phyloP scores from a whole-genome alignment of 768 basidiomycete species.

The Mycena latifolia region DNA sequence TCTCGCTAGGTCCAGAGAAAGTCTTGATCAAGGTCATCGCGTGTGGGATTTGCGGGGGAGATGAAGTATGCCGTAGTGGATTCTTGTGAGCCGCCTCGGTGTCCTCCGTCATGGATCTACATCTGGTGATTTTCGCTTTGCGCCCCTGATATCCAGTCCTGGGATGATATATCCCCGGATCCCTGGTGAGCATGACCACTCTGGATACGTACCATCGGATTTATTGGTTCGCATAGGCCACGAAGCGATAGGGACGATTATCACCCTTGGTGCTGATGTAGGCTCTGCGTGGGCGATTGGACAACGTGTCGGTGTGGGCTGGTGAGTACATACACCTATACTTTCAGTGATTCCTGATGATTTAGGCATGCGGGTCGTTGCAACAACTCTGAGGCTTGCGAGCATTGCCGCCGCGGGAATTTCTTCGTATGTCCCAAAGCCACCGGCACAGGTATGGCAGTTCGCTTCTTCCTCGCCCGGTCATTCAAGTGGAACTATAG shows the following conservation, averaged over 20 bases:
- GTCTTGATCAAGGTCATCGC: conserved; percentile 43
- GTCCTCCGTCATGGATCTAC: no score
- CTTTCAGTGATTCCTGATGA: no score
- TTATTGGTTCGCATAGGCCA: background rate
- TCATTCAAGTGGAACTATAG: no score
- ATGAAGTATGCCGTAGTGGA: conserved; percentile 25
- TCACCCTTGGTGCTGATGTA: conserved; percentile 37
- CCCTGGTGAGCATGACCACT: background rate
- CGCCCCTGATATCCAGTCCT: no score
- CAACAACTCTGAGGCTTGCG: conserved; percentile 41
- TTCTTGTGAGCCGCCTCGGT: conserved; percentile 20
- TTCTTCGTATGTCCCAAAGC: conserved; percentile 40
- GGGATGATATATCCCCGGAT: conserved; percentile 15
- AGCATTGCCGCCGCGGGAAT: conserved; percentile 39
- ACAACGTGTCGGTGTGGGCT: conserved; percentile 45
- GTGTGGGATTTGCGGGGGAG: conserved; percentile 43
- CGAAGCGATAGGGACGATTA: conserved; percentile 32
- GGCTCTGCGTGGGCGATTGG: conserved; percentile 41
- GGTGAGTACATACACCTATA: no score
- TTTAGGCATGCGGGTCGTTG: conserved; percentile 29
- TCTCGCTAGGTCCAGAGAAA: conserved; percentile 31
- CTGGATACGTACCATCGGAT: no score
- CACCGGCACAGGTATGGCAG: conserved; percentile 34
- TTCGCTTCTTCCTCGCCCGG: background rate
- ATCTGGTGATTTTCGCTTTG: no score